Conservation (phyloP, 202 grass and related monocot genomes). For the Panicum virgatum region DNA sequence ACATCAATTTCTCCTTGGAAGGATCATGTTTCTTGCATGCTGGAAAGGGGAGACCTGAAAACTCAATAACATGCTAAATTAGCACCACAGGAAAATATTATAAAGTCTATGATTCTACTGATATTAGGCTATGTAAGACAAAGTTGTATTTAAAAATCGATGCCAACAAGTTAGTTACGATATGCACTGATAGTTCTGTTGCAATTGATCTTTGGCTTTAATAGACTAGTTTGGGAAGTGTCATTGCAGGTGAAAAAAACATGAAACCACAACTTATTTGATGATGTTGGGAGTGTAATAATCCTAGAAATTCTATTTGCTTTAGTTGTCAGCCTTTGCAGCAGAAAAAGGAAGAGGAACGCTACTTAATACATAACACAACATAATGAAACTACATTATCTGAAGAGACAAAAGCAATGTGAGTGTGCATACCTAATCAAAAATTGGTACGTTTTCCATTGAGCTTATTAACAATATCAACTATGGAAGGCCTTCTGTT, state of each 20-base stretch:
- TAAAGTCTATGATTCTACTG: not conserved
- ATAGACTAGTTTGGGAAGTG: not conserved
- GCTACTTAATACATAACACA: not conserved
- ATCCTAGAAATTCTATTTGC: not conserved
- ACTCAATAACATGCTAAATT: not conserved
- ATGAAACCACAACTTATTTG: not conserved
- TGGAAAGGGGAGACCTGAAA: not conserved
- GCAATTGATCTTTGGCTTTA: not conserved
- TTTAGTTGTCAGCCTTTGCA: not conserved
- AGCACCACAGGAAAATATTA: not conserved
- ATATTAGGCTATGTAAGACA: not conserved
- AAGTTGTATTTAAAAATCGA: not conserved
- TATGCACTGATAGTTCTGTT: not conserved
- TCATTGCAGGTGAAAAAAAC: not conserved
- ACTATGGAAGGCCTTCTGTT: not conserved
- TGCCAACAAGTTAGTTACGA: not conserved
- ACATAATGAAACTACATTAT: not conserved
- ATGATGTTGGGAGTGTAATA: not conserved
- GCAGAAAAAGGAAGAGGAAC: not conserved
- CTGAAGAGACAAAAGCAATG: not conserved
- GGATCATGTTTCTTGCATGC: not conserved
- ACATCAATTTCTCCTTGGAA: not conserved
- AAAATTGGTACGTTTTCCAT: not conserved
- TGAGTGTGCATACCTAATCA: not conserved
- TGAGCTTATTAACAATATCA: slow-evolving; percentile 2